Conservation (phyloP, 2,329 filamentous ascomycete species). For the Colletotrichum sansevieriae region DNA sequence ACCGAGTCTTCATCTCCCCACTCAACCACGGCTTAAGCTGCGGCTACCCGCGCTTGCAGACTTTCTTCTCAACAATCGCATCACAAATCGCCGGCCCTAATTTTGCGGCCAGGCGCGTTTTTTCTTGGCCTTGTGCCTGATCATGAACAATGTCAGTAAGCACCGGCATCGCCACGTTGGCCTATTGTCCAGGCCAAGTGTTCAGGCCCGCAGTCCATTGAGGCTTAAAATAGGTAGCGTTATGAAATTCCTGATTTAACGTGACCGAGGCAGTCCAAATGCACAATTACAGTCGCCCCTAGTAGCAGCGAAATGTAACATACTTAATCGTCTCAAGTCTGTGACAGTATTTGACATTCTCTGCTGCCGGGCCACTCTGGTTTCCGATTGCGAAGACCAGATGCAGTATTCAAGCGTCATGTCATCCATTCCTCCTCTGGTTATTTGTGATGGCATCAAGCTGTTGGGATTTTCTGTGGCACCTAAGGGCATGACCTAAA, state of each 20-base stretch:
- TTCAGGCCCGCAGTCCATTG: neutral
- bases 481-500: no score
- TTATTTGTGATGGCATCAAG: no score
- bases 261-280: neutral
- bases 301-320: no score
- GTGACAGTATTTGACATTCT: no score
- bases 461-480: no score
- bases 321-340: no score
- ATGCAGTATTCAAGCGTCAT: no score
- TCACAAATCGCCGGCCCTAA: neutral
- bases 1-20: neutral
- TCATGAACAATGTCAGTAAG: neutral
- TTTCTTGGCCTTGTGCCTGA: neutral
- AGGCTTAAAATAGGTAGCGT: neutral
- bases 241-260: neutral
- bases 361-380: no score
- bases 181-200: neutral
- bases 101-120: neutral
- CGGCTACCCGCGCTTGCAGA: neutral
- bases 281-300: no score
- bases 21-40: neutral
- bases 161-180: conserved; percentile 26
- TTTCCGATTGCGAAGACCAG: no score
- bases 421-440: no score
- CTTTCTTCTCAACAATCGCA: neutral